Percentiles rank a stretch among this genome's conserved stretches.
Evolutionary conservation across 179 eudicot species (phyloP).

Genomic region (Drosera spatulata): DNA sequence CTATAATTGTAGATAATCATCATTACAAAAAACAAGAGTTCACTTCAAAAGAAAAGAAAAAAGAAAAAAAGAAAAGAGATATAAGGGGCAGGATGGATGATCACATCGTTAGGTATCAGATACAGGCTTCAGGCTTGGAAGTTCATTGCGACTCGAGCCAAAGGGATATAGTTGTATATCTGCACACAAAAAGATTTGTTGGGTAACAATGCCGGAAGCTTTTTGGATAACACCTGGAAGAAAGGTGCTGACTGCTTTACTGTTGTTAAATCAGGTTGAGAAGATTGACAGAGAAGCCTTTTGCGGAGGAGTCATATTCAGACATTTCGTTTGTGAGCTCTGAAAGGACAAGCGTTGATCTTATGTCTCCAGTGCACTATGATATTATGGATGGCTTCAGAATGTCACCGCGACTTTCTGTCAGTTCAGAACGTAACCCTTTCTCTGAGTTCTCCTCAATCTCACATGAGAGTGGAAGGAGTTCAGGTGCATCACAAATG

Average conservation of each 20-base stretch:
- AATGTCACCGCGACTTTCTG: conserved; percentile 40
- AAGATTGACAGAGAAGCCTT: conserved; percentile 33
- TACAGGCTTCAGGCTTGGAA: no score
- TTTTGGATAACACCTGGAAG: neutral
- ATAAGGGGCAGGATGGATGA: no score
- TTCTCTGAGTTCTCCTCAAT: conserved; percentile 19
- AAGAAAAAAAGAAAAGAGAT: no score
- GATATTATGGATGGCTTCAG: conserved; percentile 44
- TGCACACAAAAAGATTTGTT: no score
- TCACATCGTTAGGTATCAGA: no score
- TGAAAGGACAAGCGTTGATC: conserved; percentile 59
- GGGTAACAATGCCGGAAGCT: no score
- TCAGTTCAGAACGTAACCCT: conserved; percentile 47
- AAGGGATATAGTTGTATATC: no score
- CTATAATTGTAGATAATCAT: neutral
- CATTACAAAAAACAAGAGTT: no score
- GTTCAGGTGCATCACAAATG: conserved; percentile 22
- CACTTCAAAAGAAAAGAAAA: no score
- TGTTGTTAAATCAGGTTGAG: conserved; percentile 18
- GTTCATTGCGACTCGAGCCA: no score
- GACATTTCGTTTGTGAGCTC: conserved; percentile 85
- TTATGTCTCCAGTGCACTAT: conserved; percentile 30
- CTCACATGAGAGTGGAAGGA: conserved; percentile 35
- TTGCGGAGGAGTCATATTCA: conserved; percentile 41
- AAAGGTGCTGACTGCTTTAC: neutral